Evolutionary conservation across 129 eudicot species (phyloP).

Genomic region (Helianthus tuberosus): DNA sequence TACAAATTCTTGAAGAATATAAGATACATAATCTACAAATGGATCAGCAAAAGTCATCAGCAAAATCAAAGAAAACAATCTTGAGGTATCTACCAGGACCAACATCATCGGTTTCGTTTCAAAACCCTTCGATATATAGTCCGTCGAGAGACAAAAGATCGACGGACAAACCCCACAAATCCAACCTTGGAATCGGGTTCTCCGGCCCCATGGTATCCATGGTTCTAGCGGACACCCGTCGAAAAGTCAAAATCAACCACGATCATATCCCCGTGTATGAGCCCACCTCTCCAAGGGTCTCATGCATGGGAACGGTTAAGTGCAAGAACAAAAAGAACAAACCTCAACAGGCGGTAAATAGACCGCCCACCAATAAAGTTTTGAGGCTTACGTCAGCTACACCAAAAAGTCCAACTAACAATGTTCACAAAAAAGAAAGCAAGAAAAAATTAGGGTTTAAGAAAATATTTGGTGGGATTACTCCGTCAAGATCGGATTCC

Average conservation of each 20-base stretch:
- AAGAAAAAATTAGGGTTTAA: constrained; percentile 37
- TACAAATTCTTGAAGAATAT: neutral
- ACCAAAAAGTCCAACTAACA: neutral
- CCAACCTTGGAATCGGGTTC: constrained; percentile 51
- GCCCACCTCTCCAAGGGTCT: constrained; percentile 75
- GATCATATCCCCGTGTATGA: constrained; percentile 43
- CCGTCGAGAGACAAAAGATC: constrained; percentile 46
- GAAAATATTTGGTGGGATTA: constrained; percentile 28
- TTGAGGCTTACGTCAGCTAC: neutral
- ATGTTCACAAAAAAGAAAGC: constrained; percentile 20
- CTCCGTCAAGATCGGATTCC: neutral
- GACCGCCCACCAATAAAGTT: neutral
- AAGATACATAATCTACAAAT: constrained; percentile 1
- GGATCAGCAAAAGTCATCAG: constrained; percentile 37
- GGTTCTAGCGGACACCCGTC: constrained; percentile 61
- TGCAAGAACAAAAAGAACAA: constrained; percentile 46
- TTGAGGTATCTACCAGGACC: constrained; percentile 59
- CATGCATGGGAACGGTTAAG: constrained; percentile 88
- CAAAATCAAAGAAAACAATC: constrained; percentile 53
- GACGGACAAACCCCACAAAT: constrained; percentile 31
- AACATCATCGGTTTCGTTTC: constrained; percentile 52
- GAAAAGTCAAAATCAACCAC: constrained; percentile 35
- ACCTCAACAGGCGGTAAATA: constrained; percentile 9
- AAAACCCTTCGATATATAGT: constrained; percentile 50
- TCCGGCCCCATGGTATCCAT: constrained; percentile 59